Percentiles rank a stretch among this genome's conserved stretches.
These are phyloP conservation scores for Paratinospora sagittata DNA, from an alignment of 164 flowering plant species.

Conservation along the genomic window DNA sequence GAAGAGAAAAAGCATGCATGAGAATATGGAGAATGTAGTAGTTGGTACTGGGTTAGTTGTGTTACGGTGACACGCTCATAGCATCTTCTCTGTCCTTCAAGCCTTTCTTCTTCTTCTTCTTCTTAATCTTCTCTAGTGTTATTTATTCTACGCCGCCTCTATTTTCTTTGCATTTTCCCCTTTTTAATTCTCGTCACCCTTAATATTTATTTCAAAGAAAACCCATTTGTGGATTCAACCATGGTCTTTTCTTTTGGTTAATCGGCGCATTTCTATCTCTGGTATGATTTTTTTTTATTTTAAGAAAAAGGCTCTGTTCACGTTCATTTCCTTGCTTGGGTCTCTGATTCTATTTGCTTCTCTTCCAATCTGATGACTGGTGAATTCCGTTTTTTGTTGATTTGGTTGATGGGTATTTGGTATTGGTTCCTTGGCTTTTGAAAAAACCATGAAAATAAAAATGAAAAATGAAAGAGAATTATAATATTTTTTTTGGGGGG, in stretches of 20 bases:
- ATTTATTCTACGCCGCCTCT: conserved; percentile 33
- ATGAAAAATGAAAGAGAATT: no score
- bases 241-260: conserved; percentile 13
- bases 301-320: no score
- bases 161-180: conserved; percentile 16
- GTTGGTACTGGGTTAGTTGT: conserved; percentile 10
- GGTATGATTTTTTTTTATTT: conserved; percentile 11
- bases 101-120: no score
- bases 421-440: background rate
- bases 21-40: background rate
- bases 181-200: background rate
- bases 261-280: conserved; percentile 13
- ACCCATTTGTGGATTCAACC: background rate
- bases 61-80: conserved; percentile 6
- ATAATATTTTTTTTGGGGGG: no score
- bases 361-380: background rate
- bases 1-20: conserved; percentile 16
- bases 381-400: background rate
- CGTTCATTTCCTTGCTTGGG: no score
- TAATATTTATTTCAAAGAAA: no score
- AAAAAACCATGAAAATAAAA: background rate
- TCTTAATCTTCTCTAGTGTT: no score
- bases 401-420: background rate
- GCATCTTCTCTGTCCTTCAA: conserved; percentile 23
- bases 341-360: background rate